Evolutionary conservation across 1,139 yeast genomes (phyloP), one percentile per base, ranked within the genome.

Genomic region (Lodderomyces elongisporus): DNA sequence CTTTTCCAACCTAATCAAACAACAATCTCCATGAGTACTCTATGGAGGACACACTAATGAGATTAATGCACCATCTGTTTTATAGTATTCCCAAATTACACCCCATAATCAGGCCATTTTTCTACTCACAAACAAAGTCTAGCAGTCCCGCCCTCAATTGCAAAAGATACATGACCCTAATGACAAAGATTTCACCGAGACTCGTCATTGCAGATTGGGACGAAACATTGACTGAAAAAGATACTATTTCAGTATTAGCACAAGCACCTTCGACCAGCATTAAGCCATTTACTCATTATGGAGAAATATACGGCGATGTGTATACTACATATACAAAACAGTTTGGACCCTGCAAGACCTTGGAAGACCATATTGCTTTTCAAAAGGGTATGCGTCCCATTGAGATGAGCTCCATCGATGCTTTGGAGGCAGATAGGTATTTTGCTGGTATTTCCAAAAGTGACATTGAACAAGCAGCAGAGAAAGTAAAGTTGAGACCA

Each of bases 171-270:
- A 20, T 20, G 22, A 20, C 22, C 7, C 10, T n/a, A 10, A 10
- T 24, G 14, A 13, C 9, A 7, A 24, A 24, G 26, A 10, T 24
- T 25, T 8, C 17, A 18, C 44, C 45, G 9, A 35, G 38, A 10
- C 16, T 39, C 25, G 45, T 75, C 13, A 60, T 75, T 1, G 48
- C 73, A 2, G 91, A 82, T 48, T 82, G 85, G 80, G 91, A 82
- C 49, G 89, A 80, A 38, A 81, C 89, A 0, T 62, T 78, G 17
- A 79, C 89, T 1, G 43, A 49, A 6, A 45, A 52, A 12, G 89
- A 82, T 50, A 79, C 89, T 1, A 70, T 79, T 27, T 51, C 52
- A 16, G 48, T 70, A 5, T 61, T 79, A 3, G 78, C 80, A 3
- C 58, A 64, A 20, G 66, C 77, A 0, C 77, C 81, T 0, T 62